phyloP scores from a whole-genome alignment of 805 yeast genomes.

The Jamesozyma jinghongensis region DNA sequence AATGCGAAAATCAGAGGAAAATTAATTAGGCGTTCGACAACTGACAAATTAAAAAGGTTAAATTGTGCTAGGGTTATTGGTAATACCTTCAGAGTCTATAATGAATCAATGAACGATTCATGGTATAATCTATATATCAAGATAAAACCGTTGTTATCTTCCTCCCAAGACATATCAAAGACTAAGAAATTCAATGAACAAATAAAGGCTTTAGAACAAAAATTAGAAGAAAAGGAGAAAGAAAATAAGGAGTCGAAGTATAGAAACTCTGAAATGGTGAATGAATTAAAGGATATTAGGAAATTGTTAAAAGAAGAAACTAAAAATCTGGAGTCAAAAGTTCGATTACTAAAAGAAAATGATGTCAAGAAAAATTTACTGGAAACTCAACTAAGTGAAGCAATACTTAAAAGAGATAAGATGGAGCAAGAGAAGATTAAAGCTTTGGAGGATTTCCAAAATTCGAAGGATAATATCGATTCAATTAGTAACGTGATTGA shows the following conservation, averaged over 20 bases:
- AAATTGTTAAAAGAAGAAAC: constrained; percentile 34
- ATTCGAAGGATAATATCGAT: constrained; percentile 12
- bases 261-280: constrained; percentile 18
- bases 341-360: constrained; percentile 36
- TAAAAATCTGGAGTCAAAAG: constrained; percentile 38
- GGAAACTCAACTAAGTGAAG: constrained; percentile 18
- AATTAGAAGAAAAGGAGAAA: constrained; percentile 34
- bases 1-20: constrained; percentile 62
- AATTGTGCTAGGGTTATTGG: constrained; percentile 66
- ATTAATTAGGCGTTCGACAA: constrained; percentile 41
- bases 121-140: constrained; percentile 73
- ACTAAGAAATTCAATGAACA: constrained; percentile 50
- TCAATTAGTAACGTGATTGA: constrained; percentile 13
- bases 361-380: constrained; percentile 34
- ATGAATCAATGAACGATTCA: constrained; percentile 43
- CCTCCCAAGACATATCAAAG: constrained; percentile 50
- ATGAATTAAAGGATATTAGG: constrained; percentile 27
- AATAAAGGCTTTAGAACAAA: constrained; percentile 41
- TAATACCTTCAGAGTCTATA: constrained; percentile 47
- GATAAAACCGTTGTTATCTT: constrained; percentile 67
- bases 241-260: constrained; percentile 24
- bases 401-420: constrained; percentile 14
- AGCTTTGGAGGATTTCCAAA: constrained; percentile 14
- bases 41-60: constrained; percentile 43
- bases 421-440: constrained; percentile 21